Conservation (phyloP, 78 protist genomes). For the slime mould (Dictyostelium discoideum) region DNA sequence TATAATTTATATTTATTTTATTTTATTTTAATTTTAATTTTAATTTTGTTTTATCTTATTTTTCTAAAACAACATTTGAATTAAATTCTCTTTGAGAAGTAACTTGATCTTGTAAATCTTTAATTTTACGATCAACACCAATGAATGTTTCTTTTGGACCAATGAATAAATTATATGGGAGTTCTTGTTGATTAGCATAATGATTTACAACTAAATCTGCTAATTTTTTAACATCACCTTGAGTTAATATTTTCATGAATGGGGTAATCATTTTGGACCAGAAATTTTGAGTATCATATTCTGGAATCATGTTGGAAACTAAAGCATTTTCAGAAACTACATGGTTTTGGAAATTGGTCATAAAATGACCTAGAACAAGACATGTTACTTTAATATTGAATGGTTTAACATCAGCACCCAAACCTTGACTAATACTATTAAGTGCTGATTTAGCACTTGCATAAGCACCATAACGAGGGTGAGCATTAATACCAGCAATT, state of each 20-base stretch:
- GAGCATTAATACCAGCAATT: not conserved
- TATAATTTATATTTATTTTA: too few species aligned
- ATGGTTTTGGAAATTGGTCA: not conserved
- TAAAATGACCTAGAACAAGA: not conserved
- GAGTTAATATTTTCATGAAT: not conserved
- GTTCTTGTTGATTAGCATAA: not conserved
- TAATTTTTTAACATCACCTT: not conserved
- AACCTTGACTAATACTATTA: not conserved
- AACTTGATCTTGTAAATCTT: not conserved
- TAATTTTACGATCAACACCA: slow-evolving; percentile 2
- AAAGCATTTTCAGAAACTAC: not conserved
- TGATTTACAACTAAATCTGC: not conserved
- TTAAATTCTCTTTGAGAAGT: slow-evolving; percentile 3
- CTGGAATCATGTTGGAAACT: not conserved
- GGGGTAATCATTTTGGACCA: not conserved
- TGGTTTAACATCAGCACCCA: slow-evolving; percentile 38
- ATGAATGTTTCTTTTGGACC: slow-evolving; percentile 21
- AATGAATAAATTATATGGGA: slow-evolving; percentile 10
- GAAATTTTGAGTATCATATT: not conserved
- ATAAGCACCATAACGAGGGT: not conserved
- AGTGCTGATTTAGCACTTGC: slow-evolving; percentile 15
- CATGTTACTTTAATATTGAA: slow-evolving; percentile 29
- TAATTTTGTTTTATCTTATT: not conserved
- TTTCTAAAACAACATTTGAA: not conserved
- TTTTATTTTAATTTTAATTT: too few species aligned